Evolutionary conservation across 1,139 yeast genomes (phyloP), one percentile per base, ranked within the genome.

Genomic region (Kodamaea anthophila): DNA sequence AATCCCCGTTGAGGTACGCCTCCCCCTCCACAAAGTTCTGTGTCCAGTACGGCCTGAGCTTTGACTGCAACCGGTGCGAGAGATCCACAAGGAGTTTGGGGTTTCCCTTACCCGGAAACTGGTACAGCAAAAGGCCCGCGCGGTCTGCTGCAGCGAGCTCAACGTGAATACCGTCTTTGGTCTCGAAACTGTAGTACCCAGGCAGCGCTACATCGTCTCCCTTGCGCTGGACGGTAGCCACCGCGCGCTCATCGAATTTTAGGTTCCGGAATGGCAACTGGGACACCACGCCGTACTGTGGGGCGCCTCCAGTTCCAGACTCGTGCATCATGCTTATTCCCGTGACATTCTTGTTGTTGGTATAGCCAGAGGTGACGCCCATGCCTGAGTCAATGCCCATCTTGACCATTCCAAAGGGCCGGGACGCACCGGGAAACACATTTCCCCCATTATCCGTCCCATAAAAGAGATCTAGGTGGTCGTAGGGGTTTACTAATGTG

Each of bases 321-420:
- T 58, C 65, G 36, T 61, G 67, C 56, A 60, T 51, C 59, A 60
- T 53, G 3, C 65, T 58, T 22, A 61, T 44, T 6, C 62, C 66
- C 13, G 44, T 41, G 15, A 61, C 43, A 4, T 38, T 35, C 1
- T 62, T 62, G 25, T 48, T 51, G 0, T 52, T 46, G 2, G 59
- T 55, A 37, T 53, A 61, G 3, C 66, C 67, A 9, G 61, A 48
- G 35, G 53, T 59, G 9, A 58, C 51, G 34, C 57, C 53, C 6
- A 35, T 19, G 6, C 37, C 29, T 7, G 47, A 22, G 38, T 61
- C 67, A 11, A 60, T 47, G 6, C 67, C 67, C 38, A 60, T 41
- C 36, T 60, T 61, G 10, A 54, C 60, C 63, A 61, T 58, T 5
- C 65, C 64, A 44, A 57, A 60, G 2, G 68, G 67, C 15, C 60